Percentiles rank a stretch among this genome's conserved stretches.
These are phyloP conservation scores for Cyberlindnera petersonii DNA, from an alignment of 805 yeast genomes.

Conservation along the genomic window DNA sequence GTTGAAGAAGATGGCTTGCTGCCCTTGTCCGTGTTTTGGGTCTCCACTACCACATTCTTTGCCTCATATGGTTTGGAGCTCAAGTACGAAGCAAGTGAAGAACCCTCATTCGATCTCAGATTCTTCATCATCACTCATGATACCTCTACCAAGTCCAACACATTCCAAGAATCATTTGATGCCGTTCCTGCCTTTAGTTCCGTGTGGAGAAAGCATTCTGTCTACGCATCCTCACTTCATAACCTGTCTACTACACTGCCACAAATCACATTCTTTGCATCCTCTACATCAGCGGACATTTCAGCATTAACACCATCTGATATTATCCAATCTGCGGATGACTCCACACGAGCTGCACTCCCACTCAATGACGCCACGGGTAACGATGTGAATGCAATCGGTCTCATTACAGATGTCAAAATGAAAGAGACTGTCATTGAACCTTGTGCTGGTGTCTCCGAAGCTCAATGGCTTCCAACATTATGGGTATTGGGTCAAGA, in stretches of 20 bases:
- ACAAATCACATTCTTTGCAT: constrained; percentile 44
- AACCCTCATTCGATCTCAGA: constrained; percentile 24
- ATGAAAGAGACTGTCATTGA: constrained; percentile 40
- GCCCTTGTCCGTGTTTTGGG: constrained; percentile 22
- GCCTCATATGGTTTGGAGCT: constrained; percentile 29
- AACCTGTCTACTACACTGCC: constrained; percentile 38
- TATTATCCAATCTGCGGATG: constrained; percentile 53
- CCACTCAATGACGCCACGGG: constrained; percentile 65
- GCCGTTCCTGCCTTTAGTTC: constrained; percentile 52
- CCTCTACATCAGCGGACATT: constrained; percentile 64
- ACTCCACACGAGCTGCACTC: constrained; percentile 65
- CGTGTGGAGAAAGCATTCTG: constrained; percentile 41
- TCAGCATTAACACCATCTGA: constrained; percentile 38
- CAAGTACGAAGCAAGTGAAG: constrained; percentile 30
- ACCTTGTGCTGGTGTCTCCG: constrained; percentile 58
- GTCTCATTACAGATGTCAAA: constrained; percentile 59
- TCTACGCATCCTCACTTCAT: constrained; percentile 39
- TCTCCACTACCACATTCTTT: constrained; percentile 18
- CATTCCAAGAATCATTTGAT: constrained; percentile 36
- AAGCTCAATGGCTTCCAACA: constrained; percentile 60
- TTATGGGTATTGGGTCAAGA: constrained; percentile 57
- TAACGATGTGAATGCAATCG: constrained; percentile 69
- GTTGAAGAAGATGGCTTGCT: constrained; percentile 11
- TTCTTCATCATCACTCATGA: constrained; percentile 21
- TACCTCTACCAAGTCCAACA: background rate